These are phyloP conservation scores for Aspergillus sergii DNA, from an alignment of 2,329 filamentous ascomycete genomes.

Conservation along the genomic window DNA sequence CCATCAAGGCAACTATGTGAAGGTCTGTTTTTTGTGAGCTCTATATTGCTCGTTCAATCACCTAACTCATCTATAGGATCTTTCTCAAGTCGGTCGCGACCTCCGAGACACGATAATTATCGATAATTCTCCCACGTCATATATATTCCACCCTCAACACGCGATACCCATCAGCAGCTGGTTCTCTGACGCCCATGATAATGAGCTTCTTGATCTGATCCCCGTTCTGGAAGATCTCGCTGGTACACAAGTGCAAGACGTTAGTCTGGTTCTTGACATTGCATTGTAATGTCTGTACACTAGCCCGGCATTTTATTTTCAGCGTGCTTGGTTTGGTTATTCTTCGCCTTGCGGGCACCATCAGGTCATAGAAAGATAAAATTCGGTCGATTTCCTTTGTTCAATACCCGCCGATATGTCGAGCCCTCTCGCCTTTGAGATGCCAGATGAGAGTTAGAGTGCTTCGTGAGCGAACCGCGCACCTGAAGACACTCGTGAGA, in stretches of 20 bases:
- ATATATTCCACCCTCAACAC: slow-evolving; percentile 99
- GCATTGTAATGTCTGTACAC: slow-evolving; percentile 54
- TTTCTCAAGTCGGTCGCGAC: slow-evolving; percentile 94
- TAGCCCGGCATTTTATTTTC: slow-evolving; percentile 33
- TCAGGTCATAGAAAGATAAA: slow-evolving; percentile 17
- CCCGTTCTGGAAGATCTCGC: slow-evolving; percentile 97
- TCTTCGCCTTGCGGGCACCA: slow-evolving; percentile 5
- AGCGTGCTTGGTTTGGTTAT: slow-evolving; percentile 28
- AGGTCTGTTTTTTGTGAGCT: slow-evolving; percentile 51
- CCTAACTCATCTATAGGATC: slow-evolving; percentile 59
- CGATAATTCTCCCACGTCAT: slow-evolving; percentile 97
- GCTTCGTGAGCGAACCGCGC: not conserved
- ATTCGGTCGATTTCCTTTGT: slow-evolving; percentile 11
- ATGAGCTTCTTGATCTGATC: slow-evolving; percentile 95
- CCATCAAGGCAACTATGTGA: slow-evolving; percentile 98
- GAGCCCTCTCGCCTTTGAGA: slow-evolving; percentile 1
- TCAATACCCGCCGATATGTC: not conserved
- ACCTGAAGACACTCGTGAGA: not conserved
- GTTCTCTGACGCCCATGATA: slow-evolving; percentile 99
- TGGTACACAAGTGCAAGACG: slow-evolving; percentile 83
- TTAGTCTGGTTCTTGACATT: slow-evolving; percentile 96
- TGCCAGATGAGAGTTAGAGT: not conserved
- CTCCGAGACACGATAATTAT: slow-evolving; percentile 98
- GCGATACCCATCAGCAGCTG: slow-evolving; percentile 99
- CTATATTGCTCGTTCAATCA: not conserved